Evolutionary conservation across 169 alveolate genomes (phyloP), one percentile per base, ranked within the genome.

Genomic region (Plasmodium adleri): DNA sequence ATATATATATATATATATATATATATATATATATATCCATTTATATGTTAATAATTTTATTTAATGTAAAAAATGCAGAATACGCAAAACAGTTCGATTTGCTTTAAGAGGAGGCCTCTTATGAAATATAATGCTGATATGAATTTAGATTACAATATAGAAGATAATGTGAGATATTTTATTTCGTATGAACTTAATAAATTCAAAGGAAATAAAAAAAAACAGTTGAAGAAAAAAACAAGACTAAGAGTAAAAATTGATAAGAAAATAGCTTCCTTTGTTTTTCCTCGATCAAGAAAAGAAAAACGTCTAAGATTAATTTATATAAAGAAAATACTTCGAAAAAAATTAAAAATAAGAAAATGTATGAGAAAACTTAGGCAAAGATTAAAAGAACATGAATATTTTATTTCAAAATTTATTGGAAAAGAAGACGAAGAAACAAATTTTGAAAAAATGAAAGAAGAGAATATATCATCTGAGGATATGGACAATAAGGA

Each of bases 201-300:
- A 68, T 68, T 67, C 22, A 54, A 68, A 50, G 67, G 70, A 58
- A 83, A 58, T 12, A 49, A 83, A 43, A 58, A 83, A 20, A 62
- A 83, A 56, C 58, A 72, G 32, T 39, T 70, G 59, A 68, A 83
- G 70, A 80, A 68, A 68, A 83, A 83, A 68, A 83, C 70, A 68
- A 56, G 91, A 83, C 56, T 85, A 68, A 74, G 91, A 20, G 47
- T 83, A n/a, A 83, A 83, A 67, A 83, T 83, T 78, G 91, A 83
- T 28, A 13, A 63, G 54, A 83, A 83, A 83, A 83, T 83, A 24
- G 52, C 83, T 68, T 56, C 50, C 49, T 83, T 83, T 56, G 91
- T 83, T 83, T 68, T 83, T 68, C 91, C 91, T 8, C 56, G 56
- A 68, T 83, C 91, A 32, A 83, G 45, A 62, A 68, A 83, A 49